Evolutionary conservation across 305 asterid species (phyloP), one percentile per base, ranked within the genome.

Genomic region (Coffea humblotiana): DNA sequence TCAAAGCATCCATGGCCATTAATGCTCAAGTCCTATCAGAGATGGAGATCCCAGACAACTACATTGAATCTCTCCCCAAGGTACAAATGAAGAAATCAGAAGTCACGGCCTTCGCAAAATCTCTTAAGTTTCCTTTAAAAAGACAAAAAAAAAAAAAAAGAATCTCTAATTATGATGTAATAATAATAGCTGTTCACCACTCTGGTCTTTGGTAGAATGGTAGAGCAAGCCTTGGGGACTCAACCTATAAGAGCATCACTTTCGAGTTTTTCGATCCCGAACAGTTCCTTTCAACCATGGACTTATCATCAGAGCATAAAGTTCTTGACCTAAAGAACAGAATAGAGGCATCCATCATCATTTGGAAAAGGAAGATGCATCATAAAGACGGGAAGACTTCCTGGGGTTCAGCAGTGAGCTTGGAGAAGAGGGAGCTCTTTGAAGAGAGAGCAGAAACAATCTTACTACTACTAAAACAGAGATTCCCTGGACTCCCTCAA

Each of bases 41-140:
- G 78, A 94, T 94, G 97, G 97, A 91, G 83, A 87, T 93, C 80
- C 98, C 97, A 2, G 98, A 94, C 47, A 89, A 82, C 91, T 94
- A 94, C 88, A 92, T 93, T 60, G 98, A 94, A 75, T 86, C 94
- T 54, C 96, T 94, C 25, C 98, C 98, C 3, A 94, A 91, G 98
- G 98, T 92, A 75, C 69, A 45, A 40, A 27, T 25, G 49, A 18
- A 25, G 48, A 9, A 56, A 63, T 15, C 49, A 15, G 27, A 56
- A 51, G 45, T 10, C 32, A 19, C 11, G 7, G 7, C 51, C 27
- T 67, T 35, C 48, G 43, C 6, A 19, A 35, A 43, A 45, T 32
- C 27, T 77, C 51, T 5, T 5, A 40, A 40, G 43, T 40, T 40
- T 40, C 43, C 43, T 40, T 40, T 37, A 37, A 37, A 37, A 37